Evolutionary conservation across 768 basidiomycete species (phyloP).

Genomic region (Lactifluus echinatus): DNA sequence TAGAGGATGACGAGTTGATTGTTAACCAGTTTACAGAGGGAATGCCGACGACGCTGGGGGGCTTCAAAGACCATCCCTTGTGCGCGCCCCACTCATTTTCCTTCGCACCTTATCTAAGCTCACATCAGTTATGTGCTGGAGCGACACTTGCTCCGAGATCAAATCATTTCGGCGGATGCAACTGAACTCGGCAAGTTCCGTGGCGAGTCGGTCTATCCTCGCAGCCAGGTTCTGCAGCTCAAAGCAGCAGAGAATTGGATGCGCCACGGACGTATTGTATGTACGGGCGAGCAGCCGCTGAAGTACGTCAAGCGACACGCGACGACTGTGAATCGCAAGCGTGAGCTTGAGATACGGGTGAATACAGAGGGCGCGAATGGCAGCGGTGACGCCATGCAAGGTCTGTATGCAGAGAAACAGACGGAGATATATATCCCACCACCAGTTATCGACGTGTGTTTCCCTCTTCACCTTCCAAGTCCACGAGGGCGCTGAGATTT

Average conservation of each 20-base stretch:
- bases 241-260: conserved; percentile 95
- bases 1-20: conserved; percentile 86
- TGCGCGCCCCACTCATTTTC: conserved; percentile 30
- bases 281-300: conserved; percentile 70
- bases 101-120: background rate
- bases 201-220: conserved; percentile 86
- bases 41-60: conserved; percentile 84
- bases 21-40: conserved; percentile 72
- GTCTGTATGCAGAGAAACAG: conserved; percentile 76
- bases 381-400: conserved; percentile 49
- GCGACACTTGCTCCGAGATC: conserved; percentile 81
- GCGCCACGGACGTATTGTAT: conserved; percentile 71
- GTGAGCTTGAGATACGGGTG: conserved; percentile 57
- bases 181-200: conserved; percentile 83
- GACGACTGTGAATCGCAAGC: conserved; percentile 65
- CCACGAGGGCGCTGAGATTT: background rate
- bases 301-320: conserved; percentile 85
- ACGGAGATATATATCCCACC: conserved; percentile 74
- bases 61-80: conserved; percentile 96
- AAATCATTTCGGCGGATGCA: conserved; percentile 70
- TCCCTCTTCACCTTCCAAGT: conserved; percentile 4
- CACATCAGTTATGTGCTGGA: conserved; percentile 63
- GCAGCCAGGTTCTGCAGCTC: conserved; percentile 72
- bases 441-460: conserved; percentile 61
- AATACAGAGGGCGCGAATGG: conserved; percentile 32